A percentile compares a stretch with the other conserved stretches of the same genome.
These are phyloP conservation scores for Cryptococcus sp. DNA, from an alignment of 1,284 basidiomycete genomes.

Conservation along the genomic window DNA sequence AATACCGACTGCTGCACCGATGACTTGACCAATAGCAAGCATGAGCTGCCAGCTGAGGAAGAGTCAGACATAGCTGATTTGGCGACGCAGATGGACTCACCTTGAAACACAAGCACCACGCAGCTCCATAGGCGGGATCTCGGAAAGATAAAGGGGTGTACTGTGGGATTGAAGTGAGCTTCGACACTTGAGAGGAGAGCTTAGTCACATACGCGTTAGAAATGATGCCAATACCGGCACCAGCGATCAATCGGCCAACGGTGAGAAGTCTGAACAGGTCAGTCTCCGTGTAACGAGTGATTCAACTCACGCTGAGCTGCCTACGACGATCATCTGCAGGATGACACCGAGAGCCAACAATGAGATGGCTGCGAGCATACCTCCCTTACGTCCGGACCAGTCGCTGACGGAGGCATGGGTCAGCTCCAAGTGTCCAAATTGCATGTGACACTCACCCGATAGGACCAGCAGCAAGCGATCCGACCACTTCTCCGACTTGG, in stretches of 20 bases:
- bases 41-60: constrained; percentile 52
- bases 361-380: constrained; percentile 43
- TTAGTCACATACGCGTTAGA: constrained; percentile 40
- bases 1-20: constrained; percentile 54
- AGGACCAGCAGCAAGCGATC: constrained; percentile 51
- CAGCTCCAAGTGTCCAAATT: neutral
- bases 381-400: constrained; percentile 52
- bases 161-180: constrained; percentile 1
- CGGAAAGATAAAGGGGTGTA: constrained; percentile 54
- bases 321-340: constrained; percentile 51
- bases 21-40: constrained; percentile 55
- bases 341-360: constrained; percentile 51
- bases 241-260: constrained; percentile 53
- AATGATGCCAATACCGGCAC: constrained; percentile 53
- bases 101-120: constrained; percentile 52
- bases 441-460: constrained; percentile 34
- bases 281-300: neutral
- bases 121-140: constrained; percentile 54
- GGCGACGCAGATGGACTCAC: constrained; percentile 5
- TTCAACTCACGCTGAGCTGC: constrained; percentile 28
- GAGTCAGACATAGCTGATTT: neutral
- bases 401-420: constrained; percentile 34
- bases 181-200: neutral
- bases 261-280: constrained; percentile 40
- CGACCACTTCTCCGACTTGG: constrained; percentile 55